Conservation (phyloP, 2,329 filamentous ascomycete species). For the Colletotrichum higginsianum region DNA sequence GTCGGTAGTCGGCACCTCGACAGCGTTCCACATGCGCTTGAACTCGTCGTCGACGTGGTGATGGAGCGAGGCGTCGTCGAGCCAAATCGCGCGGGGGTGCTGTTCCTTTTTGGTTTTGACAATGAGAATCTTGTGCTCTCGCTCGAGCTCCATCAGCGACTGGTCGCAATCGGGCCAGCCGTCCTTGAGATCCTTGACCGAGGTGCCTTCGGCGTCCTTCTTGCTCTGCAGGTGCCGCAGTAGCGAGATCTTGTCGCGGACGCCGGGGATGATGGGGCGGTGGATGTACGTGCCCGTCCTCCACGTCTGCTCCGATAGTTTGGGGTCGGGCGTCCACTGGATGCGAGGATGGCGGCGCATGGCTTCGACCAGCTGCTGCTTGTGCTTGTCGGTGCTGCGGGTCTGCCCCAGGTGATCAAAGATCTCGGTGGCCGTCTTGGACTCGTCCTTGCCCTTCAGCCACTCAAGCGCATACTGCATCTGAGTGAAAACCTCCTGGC, state of each 20-base stretch:
- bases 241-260: conserved; percentile 83
- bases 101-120: conserved; percentile 94
- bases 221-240: conserved; percentile 86
- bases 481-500: conserved; percentile 87
- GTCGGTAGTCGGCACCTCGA: conserved; percentile 81
- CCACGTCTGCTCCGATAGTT: conserved; percentile 77
- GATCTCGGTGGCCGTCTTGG: conserved; percentile 82
- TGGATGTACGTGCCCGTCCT: conserved; percentile 83
- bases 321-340: conserved; percentile 68
- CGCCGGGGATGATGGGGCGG: conserved; percentile 84
- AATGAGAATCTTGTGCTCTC: conserved; percentile 84
- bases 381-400: conserved; percentile 71
- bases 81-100: conserved; percentile 88
- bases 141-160: conserved; percentile 83
- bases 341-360: conserved; percentile 76
- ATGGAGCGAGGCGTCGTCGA: conserved; percentile 84
- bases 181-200: conserved; percentile 93
- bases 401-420: conserved; percentile 84
- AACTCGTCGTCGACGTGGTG: conserved; percentile 87
- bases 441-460: conserved; percentile 78
- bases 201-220: conserved; percentile 83
- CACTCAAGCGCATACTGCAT: conserved; percentile 90
- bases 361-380: conserved; percentile 76
- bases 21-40: conserved; percentile 84
- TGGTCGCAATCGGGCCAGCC: conserved; percentile 91